phyloP scores from a whole-genome alignment of 164 flowering plant species.

The Aristolochia contorta region DNA sequence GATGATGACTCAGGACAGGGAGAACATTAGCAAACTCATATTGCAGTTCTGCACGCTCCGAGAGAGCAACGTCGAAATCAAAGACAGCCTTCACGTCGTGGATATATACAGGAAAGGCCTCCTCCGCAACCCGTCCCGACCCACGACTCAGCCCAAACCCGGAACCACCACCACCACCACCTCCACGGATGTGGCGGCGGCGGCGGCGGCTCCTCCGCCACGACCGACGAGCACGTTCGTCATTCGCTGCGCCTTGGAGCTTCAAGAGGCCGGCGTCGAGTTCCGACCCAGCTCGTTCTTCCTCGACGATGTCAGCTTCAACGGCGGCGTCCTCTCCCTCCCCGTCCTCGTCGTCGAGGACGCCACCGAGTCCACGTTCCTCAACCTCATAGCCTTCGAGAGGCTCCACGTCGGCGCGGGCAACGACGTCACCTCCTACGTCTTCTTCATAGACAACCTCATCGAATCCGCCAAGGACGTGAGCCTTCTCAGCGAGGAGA shows the following conservation, averaged over 20 bases:
- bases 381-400: conserved; percentile 56
- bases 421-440: conserved; percentile 35
- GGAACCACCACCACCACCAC: too few species aligned
- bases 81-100: too few species aligned
- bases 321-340: conserved; percentile 33
- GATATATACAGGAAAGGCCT: too few species aligned
- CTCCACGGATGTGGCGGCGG: too few species aligned
- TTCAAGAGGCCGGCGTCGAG: conserved; percentile 23
- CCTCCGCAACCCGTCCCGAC: too few species aligned
- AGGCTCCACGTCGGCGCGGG: conserved; percentile 44
- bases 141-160: too few species aligned
- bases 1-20: too few species aligned
- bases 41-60: too few species aligned
- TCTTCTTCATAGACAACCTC: conserved; percentile 46
- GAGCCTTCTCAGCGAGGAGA: conserved; percentile 21
- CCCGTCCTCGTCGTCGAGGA: conserved; percentile 37
- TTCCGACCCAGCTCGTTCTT: conserved; percentile 26
- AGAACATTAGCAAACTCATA: too few species aligned
- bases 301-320: conserved; percentile 35
- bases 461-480: conserved; percentile 41
- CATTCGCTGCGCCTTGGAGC: conserved; percentile 19
- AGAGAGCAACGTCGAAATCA: too few species aligned
- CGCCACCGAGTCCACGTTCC: conserved; percentile 27
- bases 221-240: neutral
- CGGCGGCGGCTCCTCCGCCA: too few species aligned